Evolutionary conservation across 768 basidiomycete genomes (phyloP).

Genomic region (Rhizopogon roseolus): DNA sequence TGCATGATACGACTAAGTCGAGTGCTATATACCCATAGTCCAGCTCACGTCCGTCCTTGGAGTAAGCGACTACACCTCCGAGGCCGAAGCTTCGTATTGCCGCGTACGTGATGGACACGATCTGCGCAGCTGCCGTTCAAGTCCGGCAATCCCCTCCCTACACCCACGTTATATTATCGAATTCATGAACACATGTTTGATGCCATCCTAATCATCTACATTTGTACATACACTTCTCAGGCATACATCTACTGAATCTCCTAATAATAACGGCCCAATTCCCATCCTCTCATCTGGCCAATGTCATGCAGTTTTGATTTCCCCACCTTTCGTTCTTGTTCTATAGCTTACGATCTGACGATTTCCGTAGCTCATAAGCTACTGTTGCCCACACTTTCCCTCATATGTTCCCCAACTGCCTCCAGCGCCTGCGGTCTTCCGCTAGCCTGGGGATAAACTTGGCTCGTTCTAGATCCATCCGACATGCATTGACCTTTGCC

Average conservation of each 20-base stretch:
- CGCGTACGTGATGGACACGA: background rate
- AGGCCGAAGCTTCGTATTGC: background rate
- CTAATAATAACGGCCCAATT: slow-evolving; percentile 2
- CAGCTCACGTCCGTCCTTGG: no score
- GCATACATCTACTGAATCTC: background rate
- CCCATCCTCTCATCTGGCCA: background rate
- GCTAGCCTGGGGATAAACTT: slow-evolving; percentile 1
- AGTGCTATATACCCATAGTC: no score
- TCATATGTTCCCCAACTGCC: slow-evolving; percentile 1
- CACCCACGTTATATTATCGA: background rate
- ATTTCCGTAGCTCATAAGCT: background rate
- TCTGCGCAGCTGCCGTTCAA: background rate
- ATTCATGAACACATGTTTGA: background rate
- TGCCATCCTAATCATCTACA: background rate
- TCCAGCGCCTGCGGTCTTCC: slow-evolving; percentile 1
- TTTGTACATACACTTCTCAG: background rate
- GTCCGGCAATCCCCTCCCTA: background rate
- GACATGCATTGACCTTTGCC: background rate
- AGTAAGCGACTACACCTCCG: no score
- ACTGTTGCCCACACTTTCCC: background rate
- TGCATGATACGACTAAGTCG: no score
- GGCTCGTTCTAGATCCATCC: background rate
- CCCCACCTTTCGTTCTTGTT: background rate
- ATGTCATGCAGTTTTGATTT: background rate
- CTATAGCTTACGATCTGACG: background rate